Percentiles rank a stretch among this genome's conserved stretches.
Conservation (phyloP, 139 green algal genomes). For the Mesotaenium endlicherianum region DNA sequence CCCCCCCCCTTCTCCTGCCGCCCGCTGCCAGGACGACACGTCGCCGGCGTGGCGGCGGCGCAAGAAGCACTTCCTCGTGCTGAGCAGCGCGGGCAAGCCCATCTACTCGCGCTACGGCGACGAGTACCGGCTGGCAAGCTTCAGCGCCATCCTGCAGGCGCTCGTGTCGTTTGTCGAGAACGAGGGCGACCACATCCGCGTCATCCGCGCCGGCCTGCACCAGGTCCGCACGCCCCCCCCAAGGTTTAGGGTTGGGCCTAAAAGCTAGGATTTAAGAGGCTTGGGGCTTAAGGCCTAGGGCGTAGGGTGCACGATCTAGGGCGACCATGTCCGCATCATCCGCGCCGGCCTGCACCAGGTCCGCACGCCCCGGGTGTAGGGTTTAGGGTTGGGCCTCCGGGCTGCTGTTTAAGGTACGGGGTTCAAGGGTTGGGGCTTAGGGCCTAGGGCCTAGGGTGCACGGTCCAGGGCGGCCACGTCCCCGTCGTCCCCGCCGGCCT, state of each 20-base stretch:
- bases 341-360: background rate
- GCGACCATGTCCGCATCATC: background rate
- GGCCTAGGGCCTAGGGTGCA: no score
- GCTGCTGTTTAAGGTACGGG: no score
- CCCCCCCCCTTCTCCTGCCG: background rate
- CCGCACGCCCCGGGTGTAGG: no score
- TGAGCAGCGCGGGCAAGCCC: constrained; percentile 74
- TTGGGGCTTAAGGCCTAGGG: no score
- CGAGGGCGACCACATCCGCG: constrained; percentile 52
- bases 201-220: constrained; percentile 59
- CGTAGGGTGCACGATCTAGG: background rate
- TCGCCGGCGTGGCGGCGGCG: constrained; percentile 38
- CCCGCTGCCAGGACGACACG: constrained; percentile 45
- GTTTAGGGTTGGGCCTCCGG: no score
- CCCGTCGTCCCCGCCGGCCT: no score
- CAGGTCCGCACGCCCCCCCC: constrained; percentile 23
- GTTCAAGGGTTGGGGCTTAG: no score
- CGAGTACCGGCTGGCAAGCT: constrained; percentile 64
- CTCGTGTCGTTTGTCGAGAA: constrained; percentile 57
- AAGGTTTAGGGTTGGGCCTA: no score
- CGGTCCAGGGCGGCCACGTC: no score
- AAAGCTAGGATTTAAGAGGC: background rate
- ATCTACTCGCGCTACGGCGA: constrained; percentile 70
- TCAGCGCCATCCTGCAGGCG: constrained; percentile 68
- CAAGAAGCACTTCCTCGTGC: constrained; percentile 74